Evolutionary conservation across 768 basidiomycete genomes (phyloP), one percentile per base, ranked within the genome.

Genomic region (Collybia sordida): DNA sequence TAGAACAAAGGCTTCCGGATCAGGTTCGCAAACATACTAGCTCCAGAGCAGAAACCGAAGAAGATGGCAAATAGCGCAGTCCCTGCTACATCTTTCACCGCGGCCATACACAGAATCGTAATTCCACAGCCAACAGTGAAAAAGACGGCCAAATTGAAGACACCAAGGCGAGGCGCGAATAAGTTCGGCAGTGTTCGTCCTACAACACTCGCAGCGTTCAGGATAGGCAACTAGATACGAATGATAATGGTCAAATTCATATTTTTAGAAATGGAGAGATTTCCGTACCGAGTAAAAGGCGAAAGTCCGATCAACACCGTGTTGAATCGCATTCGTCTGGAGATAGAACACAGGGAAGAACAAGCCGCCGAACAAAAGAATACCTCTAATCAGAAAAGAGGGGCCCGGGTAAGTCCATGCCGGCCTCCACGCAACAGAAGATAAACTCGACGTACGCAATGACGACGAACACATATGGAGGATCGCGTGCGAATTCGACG

Each of bases 391-490:
- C 31, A 31, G 31, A 70, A 39, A 67, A 31, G 31, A 70, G 38
- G 66, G 51, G 17, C 59, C 65, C 28, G 37, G 24, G 37, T 52
- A 25, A 21, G 52, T 39, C 18, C 59, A 40, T n/a, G 50, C 46
- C 6, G 50, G 19, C 18, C 42, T 23, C 18, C 23, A n/a, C n/a
- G 27, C 14, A 1, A 21, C 3, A 34, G 17, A 34, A 28, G 15
- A 19, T 2, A 18, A 35, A 14, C 18, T 31, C 15, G 5, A 37
- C 50, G 45, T 21, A 72, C 70, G 74, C 80, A 35, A 72, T 18
- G 4, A 72, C 62, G 45, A 68, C 70, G n/a, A 73, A 45, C 0
- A 72, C 60, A 60, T 79, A 83, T 1, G 77, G 69, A 14, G 64
- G 57, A 45, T 81, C 81, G 19, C 59, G 53, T 24, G 71, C 57